These are phyloP conservation scores for Botryotinia narcissicola DNA, from an alignment of 2,329 filamentous ascomycete species.

Conservation along the genomic window DNA sequence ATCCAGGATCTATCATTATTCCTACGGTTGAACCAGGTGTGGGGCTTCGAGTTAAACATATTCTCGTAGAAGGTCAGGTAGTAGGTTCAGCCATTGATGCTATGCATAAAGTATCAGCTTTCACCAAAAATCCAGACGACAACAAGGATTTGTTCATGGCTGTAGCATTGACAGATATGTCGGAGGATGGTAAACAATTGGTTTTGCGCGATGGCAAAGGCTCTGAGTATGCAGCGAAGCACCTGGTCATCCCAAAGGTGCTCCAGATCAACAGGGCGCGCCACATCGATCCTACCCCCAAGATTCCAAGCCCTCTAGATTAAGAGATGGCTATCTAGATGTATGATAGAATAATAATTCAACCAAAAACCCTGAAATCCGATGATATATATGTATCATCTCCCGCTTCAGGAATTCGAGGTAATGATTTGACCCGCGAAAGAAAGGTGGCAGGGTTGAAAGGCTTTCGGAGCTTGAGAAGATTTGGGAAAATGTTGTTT, in stretches of 20 bases:
- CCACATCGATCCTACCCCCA: background rate
- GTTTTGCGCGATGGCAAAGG: conserved; percentile 7
- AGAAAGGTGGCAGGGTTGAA: background rate
- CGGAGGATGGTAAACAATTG: background rate
- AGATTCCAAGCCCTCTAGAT: background rate
- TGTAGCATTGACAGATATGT: conserved; percentile 10
- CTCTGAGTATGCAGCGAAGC: background rate
- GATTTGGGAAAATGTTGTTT: background rate
- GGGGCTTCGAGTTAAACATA: conserved; percentile 23
- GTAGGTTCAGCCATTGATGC: conserved; percentile 20
- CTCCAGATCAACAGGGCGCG: background rate
- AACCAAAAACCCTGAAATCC: background rate
- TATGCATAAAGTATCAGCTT: conserved; percentile 16
- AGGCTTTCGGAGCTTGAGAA: background rate
- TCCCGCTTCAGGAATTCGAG: background rate
- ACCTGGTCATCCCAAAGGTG: background rate
- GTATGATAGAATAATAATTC: background rate
- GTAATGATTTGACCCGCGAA: background rate
- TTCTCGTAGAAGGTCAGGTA: conserved; percentile 26
- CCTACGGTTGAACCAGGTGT: background rate
- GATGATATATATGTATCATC: conserved; percentile 4
- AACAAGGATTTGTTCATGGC: background rate
- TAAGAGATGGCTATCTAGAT: background rate
- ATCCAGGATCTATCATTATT: conserved; percentile 24
- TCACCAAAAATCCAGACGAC: background rate